Conservation (phyloP, 371 early-diverging fungal genomes). For the Capniomyces stellatus region DNA sequence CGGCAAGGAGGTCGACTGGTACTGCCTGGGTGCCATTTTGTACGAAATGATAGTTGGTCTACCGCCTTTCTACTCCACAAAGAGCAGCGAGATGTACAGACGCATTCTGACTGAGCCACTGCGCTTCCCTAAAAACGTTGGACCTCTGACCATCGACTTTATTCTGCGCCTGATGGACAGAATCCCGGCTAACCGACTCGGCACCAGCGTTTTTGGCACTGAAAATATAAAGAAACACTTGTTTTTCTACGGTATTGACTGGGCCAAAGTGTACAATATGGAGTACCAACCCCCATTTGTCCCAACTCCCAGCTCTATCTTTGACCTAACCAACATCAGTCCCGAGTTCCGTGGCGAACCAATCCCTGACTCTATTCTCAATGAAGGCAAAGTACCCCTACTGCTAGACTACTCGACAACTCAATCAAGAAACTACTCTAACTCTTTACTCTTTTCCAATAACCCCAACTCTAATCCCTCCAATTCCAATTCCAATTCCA, state of each 20-base stretch:
- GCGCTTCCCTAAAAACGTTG: conserved; percentile 70
- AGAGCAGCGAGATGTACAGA: conserved; percentile 78
- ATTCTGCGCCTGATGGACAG: conserved; percentile 63
- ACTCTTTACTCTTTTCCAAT: too few species aligned
- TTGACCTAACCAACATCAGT: conserved; percentile 89
- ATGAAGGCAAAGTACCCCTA: conserved; percentile 16
- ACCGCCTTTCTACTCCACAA: conserved; percentile 92
- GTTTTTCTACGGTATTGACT: conserved; percentile 90
- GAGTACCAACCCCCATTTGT: conserved; percentile 80
- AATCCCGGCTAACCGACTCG: conserved; percentile 74
- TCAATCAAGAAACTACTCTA: too few species aligned
- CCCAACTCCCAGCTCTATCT: conserved; percentile 66
- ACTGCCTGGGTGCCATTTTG: conserved; percentile 92
- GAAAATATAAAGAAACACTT: conserved; percentile 78
- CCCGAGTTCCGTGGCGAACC: conserved; percentile 28
- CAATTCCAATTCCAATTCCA: too few species aligned
- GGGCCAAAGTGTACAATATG: conserved; percentile 53
- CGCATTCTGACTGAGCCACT: conserved; percentile 74
- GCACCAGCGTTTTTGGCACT: conserved; percentile 69
- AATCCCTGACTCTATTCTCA: conserved; percentile 18
- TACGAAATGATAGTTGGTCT: conserved; percentile 91
- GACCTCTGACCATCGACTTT: conserved; percentile 72
- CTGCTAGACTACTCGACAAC: too few species aligned
- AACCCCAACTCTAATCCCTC: too few species aligned
- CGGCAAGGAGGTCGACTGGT: conserved; percentile 94